Evolutionary conservation across 352 stramenopile genomes (phyloP), one percentile per base, ranked within the genome.

Genomic region (Phytophthora citricola): DNA sequence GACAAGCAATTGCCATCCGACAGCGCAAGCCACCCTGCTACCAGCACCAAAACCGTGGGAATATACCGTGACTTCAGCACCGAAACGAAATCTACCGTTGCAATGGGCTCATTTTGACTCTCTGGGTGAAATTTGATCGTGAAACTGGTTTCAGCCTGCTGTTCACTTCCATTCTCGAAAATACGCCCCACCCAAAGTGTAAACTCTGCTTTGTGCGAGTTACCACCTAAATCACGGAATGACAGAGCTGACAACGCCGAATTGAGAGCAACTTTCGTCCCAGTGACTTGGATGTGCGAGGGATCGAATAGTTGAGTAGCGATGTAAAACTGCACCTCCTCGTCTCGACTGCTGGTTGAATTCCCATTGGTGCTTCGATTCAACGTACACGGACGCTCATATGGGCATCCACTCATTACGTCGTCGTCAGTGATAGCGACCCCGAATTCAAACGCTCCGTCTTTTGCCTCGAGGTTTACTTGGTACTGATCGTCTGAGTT

Each of bases 1-100:
- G 68, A 80, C 12, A 77, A 78, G 22, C 80, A 92, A 8, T 76
- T 79, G 1, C 69, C 44, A 65, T 82, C 90, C 7, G 81, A 75
- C 14, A 91, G 20, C n/a, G 90, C 57, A 10, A 90, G 38, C 39
- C 73, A 80, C 8, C 76, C 44, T 3, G 55, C 55, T 20, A 60
- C 10, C 11, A 78, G n/a, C 26, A 79, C 31, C 45, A 76, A 36
- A 12, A 73, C n/a, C 10, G 66, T 79, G 45, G 67, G 85, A 1
- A 85, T 17, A 17, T 86, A 65, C 41, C 80, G 59, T 2, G 64
- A 68, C 40, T 76, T 63, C 6, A 78, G 39, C 12, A 48, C 24
- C 10, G 47, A 63, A 20, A 76, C 20, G 11, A 82, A 49, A 12
- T 73, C 60, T 2, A 55, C 34, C 11, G 29, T 50, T 6, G 46